Percentiles rank a stretch among this genome's conserved stretches.
Evolutionary conservation across 495 filamentous ascomycete genomes (phyloP).

Genomic region (Margaritispora aquatica): DNA sequence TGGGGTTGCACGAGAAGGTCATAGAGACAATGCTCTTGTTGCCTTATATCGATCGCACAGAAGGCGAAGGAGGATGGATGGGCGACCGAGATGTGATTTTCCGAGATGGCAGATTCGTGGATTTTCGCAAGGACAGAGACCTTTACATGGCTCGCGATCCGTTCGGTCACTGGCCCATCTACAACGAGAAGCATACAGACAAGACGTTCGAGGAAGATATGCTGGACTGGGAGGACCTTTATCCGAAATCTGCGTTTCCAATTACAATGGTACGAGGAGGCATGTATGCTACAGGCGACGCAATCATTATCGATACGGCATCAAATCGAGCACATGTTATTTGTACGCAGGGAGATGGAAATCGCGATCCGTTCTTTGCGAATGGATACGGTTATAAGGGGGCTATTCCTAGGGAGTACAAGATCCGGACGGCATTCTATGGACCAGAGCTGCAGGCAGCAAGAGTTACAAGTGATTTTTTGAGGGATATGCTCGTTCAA

Average conservation of each 20-base stretch:
- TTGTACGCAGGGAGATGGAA: neutral
- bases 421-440: neutral
- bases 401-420: neutral
- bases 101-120: neutral
- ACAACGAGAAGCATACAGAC: neutral
- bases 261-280: neutral
- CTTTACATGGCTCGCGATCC: constrained; percentile 1
- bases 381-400: neutral
- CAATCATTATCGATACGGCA: neutral
- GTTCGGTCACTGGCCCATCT: neutral
- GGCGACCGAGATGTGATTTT: neutral
- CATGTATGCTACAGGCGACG: neutral
- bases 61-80: neutral
- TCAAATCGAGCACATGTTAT: neutral
- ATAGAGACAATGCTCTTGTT: neutral
- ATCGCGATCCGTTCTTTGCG: neutral
- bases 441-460: neutral
- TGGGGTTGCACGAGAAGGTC: neutral
- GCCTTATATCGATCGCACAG: neutral
- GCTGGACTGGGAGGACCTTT: neutral
- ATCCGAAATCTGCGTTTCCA: neutral
- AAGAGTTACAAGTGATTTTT: neutral
- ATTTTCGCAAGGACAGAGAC: neutral
- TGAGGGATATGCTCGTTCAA: neutral
- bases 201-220: neutral